phyloP scores from a whole-genome alignment of 2,329 filamentous ascomycete genomes.

The Aspergillus persii region DNA sequence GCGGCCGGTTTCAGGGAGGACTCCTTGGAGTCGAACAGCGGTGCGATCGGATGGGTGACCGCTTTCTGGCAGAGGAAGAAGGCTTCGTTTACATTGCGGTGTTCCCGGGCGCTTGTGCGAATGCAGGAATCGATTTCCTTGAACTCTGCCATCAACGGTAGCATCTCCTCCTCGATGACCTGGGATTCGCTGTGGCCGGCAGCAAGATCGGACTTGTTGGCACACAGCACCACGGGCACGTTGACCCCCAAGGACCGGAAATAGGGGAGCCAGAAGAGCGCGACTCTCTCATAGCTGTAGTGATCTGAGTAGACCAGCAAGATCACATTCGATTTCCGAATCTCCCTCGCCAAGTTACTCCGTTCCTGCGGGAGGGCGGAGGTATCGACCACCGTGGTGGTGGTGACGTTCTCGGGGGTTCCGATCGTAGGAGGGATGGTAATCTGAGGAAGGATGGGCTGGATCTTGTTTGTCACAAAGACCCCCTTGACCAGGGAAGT shows the following conservation, averaged over 20 bases:
- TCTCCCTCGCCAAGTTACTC: constrained; percentile 84
- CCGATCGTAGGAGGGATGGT: constrained; percentile 91
- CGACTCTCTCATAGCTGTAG: constrained; percentile 97
- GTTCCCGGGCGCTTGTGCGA: constrained; percentile 84
- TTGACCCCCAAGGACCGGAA: constrained; percentile 98
- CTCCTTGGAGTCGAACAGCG: constrained; percentile 95
- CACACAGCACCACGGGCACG: constrained; percentile 92
- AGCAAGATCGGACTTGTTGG: constrained; percentile 92
- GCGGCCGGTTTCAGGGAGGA: constrained; percentile 82
- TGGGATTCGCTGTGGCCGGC: constrained; percentile 73
- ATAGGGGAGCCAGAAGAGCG: constrained; percentile 97
- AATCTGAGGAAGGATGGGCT: constrained; percentile 88
- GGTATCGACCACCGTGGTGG: constrained; percentile 88
- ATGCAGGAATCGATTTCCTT: constrained; percentile 99
- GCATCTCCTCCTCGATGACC: constrained; percentile 93
- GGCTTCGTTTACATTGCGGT: constrained; percentile 90
- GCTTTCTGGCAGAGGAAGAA: constrained; percentile 99
- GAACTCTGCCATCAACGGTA: constrained; percentile 97
- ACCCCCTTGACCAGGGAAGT: constrained; percentile 95
- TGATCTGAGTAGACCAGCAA: constrained; percentile 96
- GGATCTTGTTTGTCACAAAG: constrained; percentile 94
- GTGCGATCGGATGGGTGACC: constrained; percentile 93
- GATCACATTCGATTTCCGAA: constrained; percentile 95
- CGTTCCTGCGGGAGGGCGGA: constrained; percentile 93
- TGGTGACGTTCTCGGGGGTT: constrained; percentile 94